Conservation (phyloP, 1,139 yeast genomes). For the Komagataea norvegica region DNA sequence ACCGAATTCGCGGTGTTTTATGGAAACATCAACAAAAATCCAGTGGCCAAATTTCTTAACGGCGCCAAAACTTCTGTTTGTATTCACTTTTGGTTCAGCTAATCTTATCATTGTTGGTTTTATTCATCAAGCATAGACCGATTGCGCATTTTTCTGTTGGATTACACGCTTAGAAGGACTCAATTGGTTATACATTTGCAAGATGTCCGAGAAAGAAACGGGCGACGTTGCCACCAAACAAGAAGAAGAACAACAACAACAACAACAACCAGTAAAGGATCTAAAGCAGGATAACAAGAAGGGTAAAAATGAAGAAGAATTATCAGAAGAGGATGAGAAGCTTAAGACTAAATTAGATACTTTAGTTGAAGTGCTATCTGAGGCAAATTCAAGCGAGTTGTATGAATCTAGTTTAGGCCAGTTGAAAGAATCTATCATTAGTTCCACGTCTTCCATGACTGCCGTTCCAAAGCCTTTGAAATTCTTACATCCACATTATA, state of each 20-base stretch:
- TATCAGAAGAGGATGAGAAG: conserved; percentile 90
- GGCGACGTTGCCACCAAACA: conserved; percentile 28
- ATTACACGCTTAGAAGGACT: too few species aligned
- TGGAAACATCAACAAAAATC: conserved; percentile 5
- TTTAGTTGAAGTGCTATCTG: conserved; percentile 73
- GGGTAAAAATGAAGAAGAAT: conserved; percentile 60
- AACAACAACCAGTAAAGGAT: conserved; percentile 18
- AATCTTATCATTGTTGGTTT: neutral
- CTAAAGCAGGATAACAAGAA: conserved; percentile 23
- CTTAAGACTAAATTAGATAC: conserved; percentile 82
- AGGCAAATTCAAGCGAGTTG: conserved; percentile 40
- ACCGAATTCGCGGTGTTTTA: neutral
- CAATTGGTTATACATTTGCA: neutral
- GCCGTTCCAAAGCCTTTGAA: conserved; percentile 99
- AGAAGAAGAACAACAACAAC: conserved; percentile 22
- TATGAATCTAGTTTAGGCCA: conserved; percentile 59
- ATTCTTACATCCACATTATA: conserved; percentile 86
- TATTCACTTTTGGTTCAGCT: neutral
- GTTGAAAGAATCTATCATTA: conserved; percentile 75
- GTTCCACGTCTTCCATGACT: conserved; percentile 97
- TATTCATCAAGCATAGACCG: too few species aligned
- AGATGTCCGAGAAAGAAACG: conserved; percentile 21
- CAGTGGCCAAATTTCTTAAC: conserved; percentile 8
- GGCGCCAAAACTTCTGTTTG: neutral
- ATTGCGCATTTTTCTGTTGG: too few species aligned